Evolutionary conservation across 345 rosid species (phyloP).

Genomic region (Aegle marmelos): DNA sequence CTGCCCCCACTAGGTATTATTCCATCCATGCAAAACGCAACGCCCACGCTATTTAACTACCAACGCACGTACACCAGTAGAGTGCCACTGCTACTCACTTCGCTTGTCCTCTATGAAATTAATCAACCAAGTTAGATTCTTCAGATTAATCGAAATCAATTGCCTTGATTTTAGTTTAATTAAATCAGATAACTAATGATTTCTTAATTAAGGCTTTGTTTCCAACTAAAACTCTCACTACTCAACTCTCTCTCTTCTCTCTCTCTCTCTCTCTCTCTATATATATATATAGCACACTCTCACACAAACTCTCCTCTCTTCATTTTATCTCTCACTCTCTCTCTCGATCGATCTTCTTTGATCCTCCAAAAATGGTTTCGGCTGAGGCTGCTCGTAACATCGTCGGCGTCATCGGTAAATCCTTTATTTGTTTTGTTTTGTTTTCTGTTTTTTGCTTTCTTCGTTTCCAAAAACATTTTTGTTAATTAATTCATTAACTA

Average conservation of each 20-base stretch:
- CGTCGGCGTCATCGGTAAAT: slow-evolving; percentile 7
- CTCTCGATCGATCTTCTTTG: not conserved
- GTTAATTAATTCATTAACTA: not conserved
- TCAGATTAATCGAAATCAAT: not conserved
- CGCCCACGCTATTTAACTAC: not conserved
- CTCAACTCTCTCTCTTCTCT: not conserved
- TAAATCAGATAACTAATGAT: not conserved
- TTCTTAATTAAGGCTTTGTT: not conserved
- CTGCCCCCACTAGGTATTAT: not conserved
- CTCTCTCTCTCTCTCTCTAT: not conserved
- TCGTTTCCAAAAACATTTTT: not conserved
- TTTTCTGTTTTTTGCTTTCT: not conserved
- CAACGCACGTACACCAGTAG: no score
- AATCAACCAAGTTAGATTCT: not conserved
- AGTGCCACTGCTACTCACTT: no score
- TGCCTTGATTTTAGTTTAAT: not conserved
- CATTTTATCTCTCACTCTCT: no score
- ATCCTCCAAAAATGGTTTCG: slow-evolving; percentile 5
- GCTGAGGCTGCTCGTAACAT: slow-evolving; percentile 5
- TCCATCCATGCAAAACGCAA: not conserved
- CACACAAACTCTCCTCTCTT: not conserved
- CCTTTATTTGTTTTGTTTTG: not conserved
- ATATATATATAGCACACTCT: no score
- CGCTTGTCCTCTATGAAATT: not conserved
- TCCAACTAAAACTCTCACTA: not conserved